Conservation (phyloP, 192 early-diverging fungal species). For the Pilobolus umbonatus region DNA sequence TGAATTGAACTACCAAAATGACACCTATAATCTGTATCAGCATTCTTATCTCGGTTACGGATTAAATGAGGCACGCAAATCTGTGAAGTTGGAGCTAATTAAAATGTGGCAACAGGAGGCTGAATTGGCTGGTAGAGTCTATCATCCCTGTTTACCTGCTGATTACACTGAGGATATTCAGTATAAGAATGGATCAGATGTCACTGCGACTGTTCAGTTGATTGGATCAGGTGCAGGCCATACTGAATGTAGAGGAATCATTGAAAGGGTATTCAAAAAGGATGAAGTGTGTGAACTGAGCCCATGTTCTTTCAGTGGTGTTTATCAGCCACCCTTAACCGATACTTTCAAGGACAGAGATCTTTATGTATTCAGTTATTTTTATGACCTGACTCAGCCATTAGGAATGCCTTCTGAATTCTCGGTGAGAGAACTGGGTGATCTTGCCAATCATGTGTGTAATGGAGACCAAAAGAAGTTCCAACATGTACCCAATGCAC, state of each 20-base stretch:
- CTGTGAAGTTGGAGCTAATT: conserved; percentile 55
- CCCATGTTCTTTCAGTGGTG: conserved; percentile 90
- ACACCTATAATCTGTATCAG: conserved; percentile 83
- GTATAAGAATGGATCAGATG: conserved; percentile 2
- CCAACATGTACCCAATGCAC: conserved; percentile 51
- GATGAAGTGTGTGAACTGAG: conserved; percentile 45
- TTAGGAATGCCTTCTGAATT: conserved; percentile 70
- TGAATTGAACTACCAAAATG: conserved; percentile 65
- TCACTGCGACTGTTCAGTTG: conserved; percentile 21
- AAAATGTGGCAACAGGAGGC: conserved; percentile 27
- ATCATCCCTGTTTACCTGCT: conserved; percentile 66
- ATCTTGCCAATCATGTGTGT: conserved; percentile 70
- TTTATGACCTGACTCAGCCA: conserved; percentile 84
- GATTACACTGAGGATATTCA: conserved; percentile 47
- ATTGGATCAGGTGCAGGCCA: conserved; percentile 57
- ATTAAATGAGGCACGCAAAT: conserved; percentile 78
- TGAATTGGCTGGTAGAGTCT: conserved; percentile 37
- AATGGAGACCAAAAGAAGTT: conserved; percentile 37
- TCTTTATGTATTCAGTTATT: conserved; percentile 94
- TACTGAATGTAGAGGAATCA: conserved; percentile 47
- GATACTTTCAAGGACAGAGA: conserved; percentile 67
- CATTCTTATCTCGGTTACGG: conserved; percentile 95
- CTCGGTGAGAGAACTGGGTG: conserved; percentile 64
- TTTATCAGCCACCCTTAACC: conserved; percentile 81
- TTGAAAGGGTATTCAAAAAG: conserved; percentile 74